Percentiles rank a stretch among this genome's conserved stretches.
Conservation (phyloP, 2,329 filamentous ascomycete species). For the Pezicula rhizophila region DNA sequence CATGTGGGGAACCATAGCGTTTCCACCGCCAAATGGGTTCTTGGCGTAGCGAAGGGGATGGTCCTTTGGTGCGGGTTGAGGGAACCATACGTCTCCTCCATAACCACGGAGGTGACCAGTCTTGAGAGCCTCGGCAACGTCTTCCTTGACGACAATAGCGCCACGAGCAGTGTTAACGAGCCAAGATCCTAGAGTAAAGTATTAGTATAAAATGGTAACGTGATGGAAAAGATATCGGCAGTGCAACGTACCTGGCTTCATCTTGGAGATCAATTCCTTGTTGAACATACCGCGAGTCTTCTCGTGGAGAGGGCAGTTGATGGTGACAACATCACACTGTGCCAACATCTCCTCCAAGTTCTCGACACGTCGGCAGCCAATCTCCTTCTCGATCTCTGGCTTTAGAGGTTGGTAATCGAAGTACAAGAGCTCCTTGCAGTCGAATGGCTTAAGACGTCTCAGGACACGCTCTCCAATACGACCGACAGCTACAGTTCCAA, state of each 20-base stretch:
- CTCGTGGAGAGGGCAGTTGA: conserved; percentile 99
- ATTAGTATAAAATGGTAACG: background rate
- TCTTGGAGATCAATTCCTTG: conserved; percentile 97
- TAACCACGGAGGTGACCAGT: conserved; percentile 85
- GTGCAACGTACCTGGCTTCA: conserved; percentile 89
- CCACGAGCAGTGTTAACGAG: conserved; percentile 98
- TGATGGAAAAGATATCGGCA: conserved; percentile 53
- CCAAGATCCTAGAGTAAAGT: conserved; percentile 66
- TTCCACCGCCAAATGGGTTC: conserved; percentile 93
- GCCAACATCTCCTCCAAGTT: conserved; percentile 86
- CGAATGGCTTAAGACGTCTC: conserved; percentile 90
- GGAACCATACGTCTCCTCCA: conserved; percentile 84
- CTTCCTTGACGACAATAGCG: conserved; percentile 98
- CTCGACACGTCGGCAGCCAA: conserved; percentile 86
- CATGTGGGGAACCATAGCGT: conserved; percentile 99
- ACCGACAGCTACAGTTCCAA: conserved; percentile 94
- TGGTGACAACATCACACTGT: conserved; percentile 96
- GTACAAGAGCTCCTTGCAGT: conserved; percentile 99
- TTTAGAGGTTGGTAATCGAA: conserved; percentile 96
- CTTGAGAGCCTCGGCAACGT: conserved; percentile 90
- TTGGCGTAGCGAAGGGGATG: conserved; percentile 88
- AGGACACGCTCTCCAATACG: conserved; percentile 98
- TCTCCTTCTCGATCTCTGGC: conserved; percentile 85
- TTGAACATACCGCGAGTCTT: conserved; percentile 96
- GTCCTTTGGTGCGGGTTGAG: conserved; percentile 89